Evolutionary conservation across 108 stramenopile species (phyloP).

Genomic region (Conticribra guillardii): DNA sequence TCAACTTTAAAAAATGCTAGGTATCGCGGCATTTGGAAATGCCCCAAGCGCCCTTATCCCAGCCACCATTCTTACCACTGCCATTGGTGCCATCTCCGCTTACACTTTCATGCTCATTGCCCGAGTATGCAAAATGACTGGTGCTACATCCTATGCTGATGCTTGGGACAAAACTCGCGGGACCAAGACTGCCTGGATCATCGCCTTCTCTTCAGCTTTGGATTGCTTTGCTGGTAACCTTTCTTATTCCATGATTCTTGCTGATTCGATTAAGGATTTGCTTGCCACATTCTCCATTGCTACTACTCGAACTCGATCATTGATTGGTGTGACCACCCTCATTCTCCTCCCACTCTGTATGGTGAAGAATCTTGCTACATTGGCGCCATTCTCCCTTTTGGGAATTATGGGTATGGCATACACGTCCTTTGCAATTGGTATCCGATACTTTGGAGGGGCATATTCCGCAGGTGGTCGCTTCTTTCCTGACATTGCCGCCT

Average conservation of each 20-base stretch:
- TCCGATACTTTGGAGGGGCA: conserved; percentile 79
- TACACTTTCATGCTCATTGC: conserved; percentile 93
- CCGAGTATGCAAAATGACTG: conserved; percentile 80
- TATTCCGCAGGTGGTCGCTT: conserved; percentile 77
- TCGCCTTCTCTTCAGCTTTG: conserved; percentile 86
- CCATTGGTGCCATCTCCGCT: conserved; percentile 84
- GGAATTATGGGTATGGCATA: conserved; percentile 92
- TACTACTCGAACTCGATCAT: conserved; percentile 59
- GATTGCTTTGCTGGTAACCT: conserved; percentile 89
- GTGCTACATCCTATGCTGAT: conserved; percentile 87
- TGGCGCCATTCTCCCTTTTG: conserved; percentile 90
- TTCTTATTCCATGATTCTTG: conserved; percentile 96
- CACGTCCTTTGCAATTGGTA: conserved; percentile 80
- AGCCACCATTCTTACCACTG: conserved; percentile 75
- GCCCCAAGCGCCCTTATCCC: conserved; percentile 92
- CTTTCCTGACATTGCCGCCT: conserved; percentile 58
- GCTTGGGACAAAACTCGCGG: conserved; percentile 92
- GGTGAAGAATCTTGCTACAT: conserved; percentile 81
- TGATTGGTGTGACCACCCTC: conserved; percentile 76
- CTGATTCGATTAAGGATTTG: conserved; percentile 86
- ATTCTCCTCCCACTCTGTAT: conserved; percentile 92
- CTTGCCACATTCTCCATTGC: conserved; percentile 72
- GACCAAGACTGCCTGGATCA: conserved; percentile 69
- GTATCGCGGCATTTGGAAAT: conserved; percentile 91
- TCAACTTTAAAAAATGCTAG: no score